A percentile compares a stretch with the other conserved stretches of the same genome.
These are phyloP conservation scores for Antarctomyces pellizariae DNA, from an alignment of 495 filamentous ascomycete genomes.

Conservation along the genomic window DNA sequence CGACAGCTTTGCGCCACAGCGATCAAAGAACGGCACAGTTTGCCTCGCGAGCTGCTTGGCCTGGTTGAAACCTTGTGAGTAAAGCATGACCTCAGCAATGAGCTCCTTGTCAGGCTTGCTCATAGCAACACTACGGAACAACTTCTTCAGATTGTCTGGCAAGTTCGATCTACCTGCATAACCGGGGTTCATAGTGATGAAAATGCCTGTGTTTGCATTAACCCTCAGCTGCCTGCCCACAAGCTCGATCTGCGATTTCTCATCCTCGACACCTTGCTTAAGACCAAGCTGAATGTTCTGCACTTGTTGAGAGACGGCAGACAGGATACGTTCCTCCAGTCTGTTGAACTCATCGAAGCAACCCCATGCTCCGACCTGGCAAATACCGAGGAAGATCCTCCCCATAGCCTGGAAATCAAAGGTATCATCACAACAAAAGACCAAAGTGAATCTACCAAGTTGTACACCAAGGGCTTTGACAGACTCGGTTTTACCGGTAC, in stretches of 20 bases:
- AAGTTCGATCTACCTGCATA: conserved; percentile 96
- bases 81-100: conserved; percentile 98
- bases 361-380: conserved; percentile 96
- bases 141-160: conserved; percentile 95
- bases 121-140: conserved; percentile 98
- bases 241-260: conserved; percentile 72
- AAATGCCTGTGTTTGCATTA: conserved; percentile 85
- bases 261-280: conserved; percentile 52
- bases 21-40: conserved; percentile 93
- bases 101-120: conserved; percentile 98
- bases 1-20: conserved; percentile 52
- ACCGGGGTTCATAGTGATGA: conserved; percentile 99
- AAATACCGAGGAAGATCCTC: conserved; percentile 96
- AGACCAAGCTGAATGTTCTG: conserved; percentile 96
- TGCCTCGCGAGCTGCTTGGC: conserved; percentile 82
- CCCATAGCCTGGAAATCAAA: conserved; percentile 99
- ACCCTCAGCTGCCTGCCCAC: conserved; percentile 73
- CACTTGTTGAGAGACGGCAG: conserved; percentile 93
- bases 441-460: conserved; percentile 87
- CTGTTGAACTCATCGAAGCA: conserved; percentile 99
- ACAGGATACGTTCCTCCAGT: conserved; percentile 88
- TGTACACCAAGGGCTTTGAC: conserved; percentile 95
- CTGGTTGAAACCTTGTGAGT: conserved; percentile 94
- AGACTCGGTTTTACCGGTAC: conserved; percentile 98
- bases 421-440: conserved; percentile 97